A percentile compares a stretch with the other conserved stretches of the same genome.
These are phyloP conservation scores for Parascedosporium putredinis DNA, from an alignment of 2,329 filamentous ascomycete genomes.

Conservation along the genomic window DNA sequence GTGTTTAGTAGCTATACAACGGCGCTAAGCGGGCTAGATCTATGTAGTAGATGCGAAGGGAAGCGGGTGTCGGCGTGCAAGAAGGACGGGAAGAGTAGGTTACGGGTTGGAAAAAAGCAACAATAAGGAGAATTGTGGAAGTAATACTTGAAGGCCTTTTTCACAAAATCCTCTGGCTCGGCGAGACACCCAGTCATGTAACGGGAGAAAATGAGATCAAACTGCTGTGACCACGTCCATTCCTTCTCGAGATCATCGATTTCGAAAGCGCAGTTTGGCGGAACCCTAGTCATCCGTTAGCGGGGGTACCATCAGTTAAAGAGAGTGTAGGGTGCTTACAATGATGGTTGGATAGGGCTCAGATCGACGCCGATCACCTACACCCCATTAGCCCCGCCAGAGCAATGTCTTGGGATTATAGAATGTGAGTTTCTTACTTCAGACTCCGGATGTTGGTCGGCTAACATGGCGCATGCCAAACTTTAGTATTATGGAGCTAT, in stretches of 20 bases:
- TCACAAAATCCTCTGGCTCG: conserved; percentile 17
- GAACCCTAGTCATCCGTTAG: conserved; percentile 26
- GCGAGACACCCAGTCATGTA: conserved; percentile 25
- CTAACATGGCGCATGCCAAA: not conserved
- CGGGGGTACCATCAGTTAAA: conserved; percentile 23
- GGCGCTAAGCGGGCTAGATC: too few species aligned
- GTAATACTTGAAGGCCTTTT: conserved; percentile 12
- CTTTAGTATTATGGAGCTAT: not conserved
- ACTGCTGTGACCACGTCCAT: conserved; percentile 26
- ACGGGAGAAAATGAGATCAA: conserved; percentile 30
- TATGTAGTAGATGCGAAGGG: too few species aligned
- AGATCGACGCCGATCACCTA: conserved; percentile 29
- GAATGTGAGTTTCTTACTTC: too few species aligned
- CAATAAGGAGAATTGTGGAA: not conserved
- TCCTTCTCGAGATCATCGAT: conserved; percentile 30
- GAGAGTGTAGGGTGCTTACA: conserved; percentile 19
- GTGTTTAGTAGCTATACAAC: too few species aligned
- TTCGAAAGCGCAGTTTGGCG: conserved; percentile 37
- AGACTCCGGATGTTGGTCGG: conserved; percentile 9
- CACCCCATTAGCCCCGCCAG: too few species aligned
- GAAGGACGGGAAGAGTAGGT: too few species aligned
- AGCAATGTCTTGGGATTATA: too few species aligned
- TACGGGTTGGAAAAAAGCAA: not conserved
- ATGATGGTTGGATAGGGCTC: conserved; percentile 27
- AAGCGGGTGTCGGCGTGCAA: too few species aligned